These are phyloP conservation scores for Filosporella fistucella DNA, from an alignment of 495 filamentous ascomycete genomes.

Conservation along the genomic window DNA sequence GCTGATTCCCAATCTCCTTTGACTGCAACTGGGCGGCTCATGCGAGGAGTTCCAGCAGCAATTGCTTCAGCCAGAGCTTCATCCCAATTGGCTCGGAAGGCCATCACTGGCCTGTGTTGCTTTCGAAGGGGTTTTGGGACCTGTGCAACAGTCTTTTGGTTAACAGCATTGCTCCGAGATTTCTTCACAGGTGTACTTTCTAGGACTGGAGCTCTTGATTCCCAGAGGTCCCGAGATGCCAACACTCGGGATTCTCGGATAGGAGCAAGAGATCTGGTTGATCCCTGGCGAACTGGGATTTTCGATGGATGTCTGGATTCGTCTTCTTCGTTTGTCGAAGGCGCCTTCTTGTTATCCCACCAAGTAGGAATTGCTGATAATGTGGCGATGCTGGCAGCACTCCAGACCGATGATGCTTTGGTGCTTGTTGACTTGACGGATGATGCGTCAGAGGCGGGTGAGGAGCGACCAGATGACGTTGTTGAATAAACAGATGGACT, in stretches of 20 bases:
- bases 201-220: constrained; percentile 9
- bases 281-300: constrained; percentile 12
- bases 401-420: constrained; percentile 24
- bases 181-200: constrained; percentile 6
- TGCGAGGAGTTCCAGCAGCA: constrained; percentile 6
- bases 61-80: constrained; percentile 18
- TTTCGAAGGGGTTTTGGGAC: constrained; percentile 7
- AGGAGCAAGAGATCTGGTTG: constrained; percentile 5
- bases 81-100: constrained; percentile 15
- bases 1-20: constrained; percentile 14
- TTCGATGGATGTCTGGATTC: constrained; percentile 5
- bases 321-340: not conserved
- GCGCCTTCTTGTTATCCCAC: constrained; percentile 12
- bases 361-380: constrained; percentile 6
- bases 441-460: constrained; percentile 19
- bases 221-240: constrained; percentile 14
- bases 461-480: constrained; percentile 17
- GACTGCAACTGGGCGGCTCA: not conserved
- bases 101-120: constrained; percentile 6
- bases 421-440: constrained; percentile 23
- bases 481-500: constrained; percentile 19
- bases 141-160: not conserved
- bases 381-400: not conserved
- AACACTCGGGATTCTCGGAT: constrained; percentile 21
- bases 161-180: constrained; percentile 2